phyloP scores from a whole-genome alignment of 2,329 filamentous ascomycete species.

The Cadophora sp. region DNA sequence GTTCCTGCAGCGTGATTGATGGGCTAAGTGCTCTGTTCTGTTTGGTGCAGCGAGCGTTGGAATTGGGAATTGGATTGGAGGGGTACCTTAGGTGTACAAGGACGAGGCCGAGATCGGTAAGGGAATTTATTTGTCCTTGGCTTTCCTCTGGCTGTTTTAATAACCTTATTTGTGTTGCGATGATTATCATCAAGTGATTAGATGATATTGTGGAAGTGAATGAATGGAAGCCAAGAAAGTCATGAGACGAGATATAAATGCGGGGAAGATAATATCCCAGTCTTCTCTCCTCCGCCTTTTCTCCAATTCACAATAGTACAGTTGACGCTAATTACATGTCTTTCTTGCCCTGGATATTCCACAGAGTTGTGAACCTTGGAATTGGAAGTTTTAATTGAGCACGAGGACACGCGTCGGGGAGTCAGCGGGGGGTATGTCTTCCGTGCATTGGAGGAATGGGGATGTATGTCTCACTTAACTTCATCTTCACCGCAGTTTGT shows the following conservation, averaged over 20 bases:
- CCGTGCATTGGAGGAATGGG: neutral
- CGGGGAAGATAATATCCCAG: neutral
- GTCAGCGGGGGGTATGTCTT: neutral
- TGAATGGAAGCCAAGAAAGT: neutral
- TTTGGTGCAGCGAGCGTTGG: neutral
- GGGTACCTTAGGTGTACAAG: neutral
- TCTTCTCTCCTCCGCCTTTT: too few species aligned
- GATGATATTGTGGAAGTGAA: neutral
- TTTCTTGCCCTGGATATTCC: neutral
- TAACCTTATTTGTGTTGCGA: too few species aligned
- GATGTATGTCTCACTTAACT: constrained; percentile 5
- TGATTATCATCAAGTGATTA: neutral
- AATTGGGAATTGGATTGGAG: neutral
- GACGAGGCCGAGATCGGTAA: neutral
- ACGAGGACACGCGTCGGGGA: constrained; percentile 4
- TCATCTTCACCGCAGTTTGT: constrained; percentile 1
- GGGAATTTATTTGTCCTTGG: too few species aligned
- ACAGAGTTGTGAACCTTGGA: too few species aligned
- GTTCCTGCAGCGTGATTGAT: constrained; percentile 1
- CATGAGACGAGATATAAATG: constrained; percentile 1
- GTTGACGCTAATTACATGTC: neutral
- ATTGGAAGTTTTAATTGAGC: neutral
- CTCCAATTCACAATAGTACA: too few species aligned
- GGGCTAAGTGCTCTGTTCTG: neutral
- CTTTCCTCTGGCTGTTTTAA: neutral